phyloP scores from a whole-genome alignment of 139 green algal species.

The Chlamydomonas sphaeroides region DNA sequence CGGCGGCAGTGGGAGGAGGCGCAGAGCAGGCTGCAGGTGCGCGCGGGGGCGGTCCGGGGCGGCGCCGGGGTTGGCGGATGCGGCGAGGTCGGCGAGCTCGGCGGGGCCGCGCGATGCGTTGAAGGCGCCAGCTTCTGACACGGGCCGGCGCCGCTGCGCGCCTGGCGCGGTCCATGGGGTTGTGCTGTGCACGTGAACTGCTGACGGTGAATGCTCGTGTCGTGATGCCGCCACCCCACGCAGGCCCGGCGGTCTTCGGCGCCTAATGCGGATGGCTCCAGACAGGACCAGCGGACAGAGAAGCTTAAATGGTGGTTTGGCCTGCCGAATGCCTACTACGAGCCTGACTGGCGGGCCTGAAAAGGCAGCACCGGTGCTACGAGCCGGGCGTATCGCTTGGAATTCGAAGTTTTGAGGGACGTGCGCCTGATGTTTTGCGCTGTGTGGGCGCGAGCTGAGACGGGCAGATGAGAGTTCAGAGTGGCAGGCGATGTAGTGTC shows the following conservation, averaged over 20 bases:
- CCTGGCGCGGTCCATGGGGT: neutral
- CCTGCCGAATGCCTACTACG: too few species aligned
- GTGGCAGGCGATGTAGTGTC: too few species aligned
- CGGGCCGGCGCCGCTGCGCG: too few species aligned
- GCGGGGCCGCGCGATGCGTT: neutral
- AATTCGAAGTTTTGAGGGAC: too few species aligned
- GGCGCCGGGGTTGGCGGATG: neutral
- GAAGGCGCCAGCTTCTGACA: neutral
- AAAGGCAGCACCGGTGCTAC: too few species aligned
- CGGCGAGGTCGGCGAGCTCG: too few species aligned
- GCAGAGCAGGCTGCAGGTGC: conserved; percentile 30
- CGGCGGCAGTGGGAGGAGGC: conserved; percentile 36
- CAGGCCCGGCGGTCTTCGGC: neutral
- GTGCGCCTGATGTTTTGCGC: too few species aligned
- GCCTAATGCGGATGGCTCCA: neutral
- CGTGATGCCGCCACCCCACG: neutral
- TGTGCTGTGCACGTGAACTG: neutral
- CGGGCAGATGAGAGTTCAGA: too few species aligned
- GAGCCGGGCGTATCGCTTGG: too few species aligned
- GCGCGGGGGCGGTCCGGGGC: neutral
- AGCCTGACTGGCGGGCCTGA: too few species aligned
- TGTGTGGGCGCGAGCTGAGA: too few species aligned
- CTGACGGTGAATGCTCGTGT: neutral
- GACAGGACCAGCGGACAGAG: conserved; percentile 48
- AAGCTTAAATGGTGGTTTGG: conserved; percentile 82